Percentiles rank a stretch among this genome's conserved stretches.
These are phyloP conservation scores for Austroboletus eburneus DNA, from an alignment of 768 basidiomycete species.

Conservation along the genomic window DNA sequence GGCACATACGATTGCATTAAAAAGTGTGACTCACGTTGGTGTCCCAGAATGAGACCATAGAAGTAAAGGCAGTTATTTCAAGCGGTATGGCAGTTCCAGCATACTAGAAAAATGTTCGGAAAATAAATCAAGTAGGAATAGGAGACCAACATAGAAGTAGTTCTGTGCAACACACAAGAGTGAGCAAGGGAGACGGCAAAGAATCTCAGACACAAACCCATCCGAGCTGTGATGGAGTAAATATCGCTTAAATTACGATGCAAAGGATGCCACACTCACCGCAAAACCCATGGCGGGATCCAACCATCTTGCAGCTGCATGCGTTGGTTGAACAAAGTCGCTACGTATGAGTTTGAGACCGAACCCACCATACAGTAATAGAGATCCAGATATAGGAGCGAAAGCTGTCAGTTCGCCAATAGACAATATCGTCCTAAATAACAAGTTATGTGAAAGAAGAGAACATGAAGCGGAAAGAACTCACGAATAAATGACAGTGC, in stretches of 20 bases:
- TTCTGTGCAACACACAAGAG: conserved; percentile 16
- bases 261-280: conserved; percentile 10
- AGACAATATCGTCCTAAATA: conserved; percentile 24
- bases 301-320: conserved; percentile 30
- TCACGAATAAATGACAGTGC: conserved; percentile 27
- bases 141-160: conserved; percentile 31
- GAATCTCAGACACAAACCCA: conserved; percentile 15
- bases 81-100: conserved; percentile 42
- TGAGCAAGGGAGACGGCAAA: background rate
- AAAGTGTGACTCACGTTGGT: conserved; percentile 8
- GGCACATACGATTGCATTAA: background rate
- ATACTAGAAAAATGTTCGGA: conserved; percentile 6
- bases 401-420: conserved; percentile 29
- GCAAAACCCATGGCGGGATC: conserved; percentile 31
- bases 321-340: background rate
- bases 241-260: background rate
- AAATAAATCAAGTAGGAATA: background rate
- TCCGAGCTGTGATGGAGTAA: conserved; percentile 14
- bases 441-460: background rate
- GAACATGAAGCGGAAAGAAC: background rate
- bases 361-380: conserved; percentile 25
- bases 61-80: conserved; percentile 48
- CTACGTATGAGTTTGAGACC: background rate
- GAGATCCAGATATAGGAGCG: conserved; percentile 28
- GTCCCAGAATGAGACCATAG: conserved; percentile 52